Base-by-base conservation (phyloP, 768 basidiomycete species). In the Termitomyces bulborhizus region DNA sequence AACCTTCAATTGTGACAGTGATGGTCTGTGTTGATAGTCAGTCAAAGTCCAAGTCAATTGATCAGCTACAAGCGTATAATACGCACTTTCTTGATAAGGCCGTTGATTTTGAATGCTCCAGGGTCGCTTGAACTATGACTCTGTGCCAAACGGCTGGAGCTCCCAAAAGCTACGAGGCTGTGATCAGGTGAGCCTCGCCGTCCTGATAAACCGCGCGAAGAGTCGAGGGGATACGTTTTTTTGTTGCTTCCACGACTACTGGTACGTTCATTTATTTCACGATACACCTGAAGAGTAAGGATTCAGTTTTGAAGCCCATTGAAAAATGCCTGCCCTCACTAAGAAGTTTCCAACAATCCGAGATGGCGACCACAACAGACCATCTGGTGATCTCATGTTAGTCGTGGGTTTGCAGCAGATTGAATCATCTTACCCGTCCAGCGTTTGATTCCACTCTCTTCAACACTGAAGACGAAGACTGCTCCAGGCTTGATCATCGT, bases 401-500 rank as follows among this genome's bases (percentile, higher is more conserved):
- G 56, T 57, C 59, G 60, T 53, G 51, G 45, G 49, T 58, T 40
- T 45, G 48, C 42, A 55, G 41, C 49, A 43, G 59, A 47, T 32
- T 51, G 44, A 44, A 40, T 54, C 41, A 62, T 60, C 69, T 53
- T 59, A 71, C 85, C 91, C 34, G 91, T 94, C 87, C 90, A 91
- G 15, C 90, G 77, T 67, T 89, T 91, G 70, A 94, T 93, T 12
- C 88, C 88, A 65, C 88, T 90, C 66, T 91, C 89, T 62, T 90
- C 85, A 64, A 92, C 90, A 65, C 88, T 88, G 71, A 92, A 94
- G 48, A 94, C 85, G 66, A 92, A 94, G 15, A 93, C 83, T 46
- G 90, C 88, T 9, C 81, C 81, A 36, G 78, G 77, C 65, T 77
- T 79, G 67, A 82, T 81, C 81, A 82, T 88, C 48, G 68, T 78